Evolutionary conservation across 2,329 filamentous ascomycete species (phyloP), one percentile per base, ranked within the genome.

Genomic region (Trichophyton benhamiae): DNA sequence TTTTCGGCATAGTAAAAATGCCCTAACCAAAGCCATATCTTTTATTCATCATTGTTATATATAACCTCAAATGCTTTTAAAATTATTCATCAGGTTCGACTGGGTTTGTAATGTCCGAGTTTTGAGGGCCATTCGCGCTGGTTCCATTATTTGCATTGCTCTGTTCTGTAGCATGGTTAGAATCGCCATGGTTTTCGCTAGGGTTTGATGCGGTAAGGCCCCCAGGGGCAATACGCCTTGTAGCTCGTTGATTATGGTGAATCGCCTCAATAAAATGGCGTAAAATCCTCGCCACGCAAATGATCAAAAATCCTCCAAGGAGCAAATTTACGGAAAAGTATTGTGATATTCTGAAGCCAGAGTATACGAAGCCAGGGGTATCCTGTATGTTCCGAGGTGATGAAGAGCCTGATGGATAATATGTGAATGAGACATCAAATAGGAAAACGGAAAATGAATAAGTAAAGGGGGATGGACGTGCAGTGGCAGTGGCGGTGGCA

Each of bases 401-500:
- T 20, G 30, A 49, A 9, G 60, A 61, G 25, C 44, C 25, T 22
- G 58, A 60, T 9, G 42, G 48, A 25, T 58, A 53, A 25, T 58
- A 65, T 0, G 71, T 72, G 20, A 74, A 67, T 0, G 71, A 74
- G 67, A 76, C 70, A 58, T 70, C 66, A 57, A 76, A 70, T 38
- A 70, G 68, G 48, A 73, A 68, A 42, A 72, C 66, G 25, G 72
- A 69, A 2, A 72, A 71, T 38, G 72, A 65, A 71, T 30, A 52
- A 49, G 67, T 67, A 22, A 67, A 58, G 57, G 63, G 57, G 61
- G 36, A 30, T 4, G 33, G 48, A 13, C 1, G 48, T 22, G 33
- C 20, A n/a, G 49, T 36, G 5, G 46, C 15, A 42, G 33, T 38
- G 11, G 33, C 30, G 9, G 5, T 33, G 30, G 30, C 13, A 38